Evolutionary conservation across 2,329 filamentous ascomycete species (phyloP), one percentile per base, ranked within the genome.

Genomic region (Fusarium multiceps): DNA sequence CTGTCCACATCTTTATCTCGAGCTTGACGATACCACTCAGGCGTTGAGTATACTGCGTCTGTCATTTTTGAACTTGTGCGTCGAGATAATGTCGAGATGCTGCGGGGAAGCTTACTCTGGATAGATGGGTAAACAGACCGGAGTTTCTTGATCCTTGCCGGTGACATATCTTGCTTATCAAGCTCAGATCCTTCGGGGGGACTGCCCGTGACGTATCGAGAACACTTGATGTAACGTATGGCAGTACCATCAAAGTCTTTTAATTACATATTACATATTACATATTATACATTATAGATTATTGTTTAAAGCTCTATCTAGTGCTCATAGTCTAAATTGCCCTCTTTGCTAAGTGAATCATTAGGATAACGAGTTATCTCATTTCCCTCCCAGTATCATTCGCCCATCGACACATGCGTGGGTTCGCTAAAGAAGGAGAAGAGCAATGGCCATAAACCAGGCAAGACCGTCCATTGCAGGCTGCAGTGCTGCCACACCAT

Each of bases 11-110:
- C 61, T 16, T 64, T 32, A 3, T 64, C 11, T 7, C 58, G 51
- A 0, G 61, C 59, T 13, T 64, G 28, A 3, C 34, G 30, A 47
- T 64, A 64, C 61, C 61, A 64, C 3, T 64, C 61, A n/a, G 61
- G 61, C 0, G 51, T 64, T 6, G 61, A 50, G 9, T 64, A 64
- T 0, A 59, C 59, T 1, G 45, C n/a, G 1, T 34, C 13, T 0
- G 45, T 14, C 59, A 64, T 64, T 41, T 34, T 21, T 40, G n/a
- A n/a, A n/a, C n/a, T n/a, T n/a, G n/a, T n/a, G n/a, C n/a, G n/a
- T n/a, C n/a, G n/a, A n/a, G n/a, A n/a, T n/a, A n/a, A n/a, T n/a
- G n/a, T n/a, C n/a, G n/a, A n/a, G n/a, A n/a, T n/a, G n/a, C n/a
- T n/a, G n/a, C 18, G 25, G 7, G 18, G 34, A 53, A 53, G 49